Percentiles rank a stretch among this genome's conserved stretches.
Conservation (phyloP, 148 eudicot species). For the Polygonum maritimum region DNA sequence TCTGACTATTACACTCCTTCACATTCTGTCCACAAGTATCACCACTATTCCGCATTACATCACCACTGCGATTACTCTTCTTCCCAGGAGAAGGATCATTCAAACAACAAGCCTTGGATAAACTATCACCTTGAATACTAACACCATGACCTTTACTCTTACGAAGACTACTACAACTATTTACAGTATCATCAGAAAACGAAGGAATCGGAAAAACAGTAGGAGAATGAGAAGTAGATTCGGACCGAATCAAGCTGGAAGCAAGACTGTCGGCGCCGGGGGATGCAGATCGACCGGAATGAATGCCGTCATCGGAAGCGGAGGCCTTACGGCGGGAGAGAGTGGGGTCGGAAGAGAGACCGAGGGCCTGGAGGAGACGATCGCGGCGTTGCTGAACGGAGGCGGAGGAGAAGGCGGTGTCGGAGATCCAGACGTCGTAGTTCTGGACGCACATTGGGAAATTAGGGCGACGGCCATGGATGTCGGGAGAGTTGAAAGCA, state of each 20-base stretch:
- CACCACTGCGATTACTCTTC: conserved; percentile 16
- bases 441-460: conserved; percentile 35
- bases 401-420: conserved; percentile 39
- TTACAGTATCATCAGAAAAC: conserved; percentile 38
- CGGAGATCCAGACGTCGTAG: conserved; percentile 77
- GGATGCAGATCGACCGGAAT: conserved; percentile 32
- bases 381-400: conserved; percentile 74
- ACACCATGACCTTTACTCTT: conserved; percentile 2
- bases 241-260: conserved; percentile 27
- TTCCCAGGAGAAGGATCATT: conserved; percentile 44
- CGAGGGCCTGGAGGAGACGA: conserved; percentile 51
- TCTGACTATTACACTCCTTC: conserved; percentile 6
- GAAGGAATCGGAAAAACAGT: conserved; percentile 37
- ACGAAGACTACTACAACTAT: conserved; percentile 25
- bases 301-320: conserved; percentile 11
- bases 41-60: conserved; percentile 11
- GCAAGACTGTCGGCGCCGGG: conserved; percentile 4
- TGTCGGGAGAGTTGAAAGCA: conserved; percentile 17
- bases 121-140: conserved; percentile 16
- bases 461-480: conserved; percentile 19
- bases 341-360: conserved; percentile 36
- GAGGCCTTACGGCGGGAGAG: conserved; percentile 30
- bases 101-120: conserved; percentile 17
- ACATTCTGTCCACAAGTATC: conserved; percentile 16
- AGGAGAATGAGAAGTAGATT: conserved; percentile 16